Conservation (phyloP, 1,284 basidiomycete genomes). For the Inonotus hispidus region DNA sequence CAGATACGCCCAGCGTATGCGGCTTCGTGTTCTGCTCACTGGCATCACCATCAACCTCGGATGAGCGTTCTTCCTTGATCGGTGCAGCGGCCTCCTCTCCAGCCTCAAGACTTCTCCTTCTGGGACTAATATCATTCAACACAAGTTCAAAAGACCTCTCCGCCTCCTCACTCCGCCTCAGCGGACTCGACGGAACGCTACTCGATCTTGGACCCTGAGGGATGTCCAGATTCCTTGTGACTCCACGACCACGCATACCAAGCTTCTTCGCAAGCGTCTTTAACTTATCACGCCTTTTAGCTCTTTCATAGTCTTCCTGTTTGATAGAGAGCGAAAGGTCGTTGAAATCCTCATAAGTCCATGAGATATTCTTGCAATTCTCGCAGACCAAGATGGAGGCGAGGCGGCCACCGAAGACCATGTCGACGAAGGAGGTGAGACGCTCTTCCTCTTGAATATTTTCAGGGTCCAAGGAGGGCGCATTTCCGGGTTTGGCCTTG, state of each 20-base stretch:
- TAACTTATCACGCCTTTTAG: slow-evolving; percentile 66
- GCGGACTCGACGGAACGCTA: slow-evolving; percentile 29
- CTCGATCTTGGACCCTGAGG: slow-evolving; percentile 14
- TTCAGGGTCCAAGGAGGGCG: background rate
- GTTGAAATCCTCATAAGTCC: slow-evolving; percentile 90
- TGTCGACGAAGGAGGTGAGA: slow-evolving; percentile 75
- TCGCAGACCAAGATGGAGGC: slow-evolving; percentile 91
- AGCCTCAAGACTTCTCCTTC: slow-evolving; percentile 15
- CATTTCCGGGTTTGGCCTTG: background rate
- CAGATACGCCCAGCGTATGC: slow-evolving; percentile 7
- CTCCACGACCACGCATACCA: slow-evolving; percentile 29
- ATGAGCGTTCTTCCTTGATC: background rate
- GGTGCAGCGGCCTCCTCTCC: background rate
- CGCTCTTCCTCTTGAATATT: slow-evolving; percentile 36
- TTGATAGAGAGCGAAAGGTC: slow-evolving; percentile 87
- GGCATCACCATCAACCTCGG: slow-evolving; percentile 9
- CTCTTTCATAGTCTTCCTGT: slow-evolving; percentile 65
- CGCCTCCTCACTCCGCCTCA: slow-evolving; percentile 20
- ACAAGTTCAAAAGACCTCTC: slow-evolving; percentile 12
- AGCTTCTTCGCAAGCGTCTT: slow-evolving; percentile 66
- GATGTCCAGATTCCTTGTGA: slow-evolving; percentile 4
- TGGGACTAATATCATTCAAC: slow-evolving; percentile 3
- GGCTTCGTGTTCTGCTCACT: slow-evolving; percentile 15
- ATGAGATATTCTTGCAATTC: slow-evolving; percentile 86
- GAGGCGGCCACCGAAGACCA: slow-evolving; percentile 84